Evolutionary conservation across 371 early-diverging fungal species (phyloP), one percentile per base, ranked within the genome.

Genomic region (Conidiobolus coronatus): DNA sequence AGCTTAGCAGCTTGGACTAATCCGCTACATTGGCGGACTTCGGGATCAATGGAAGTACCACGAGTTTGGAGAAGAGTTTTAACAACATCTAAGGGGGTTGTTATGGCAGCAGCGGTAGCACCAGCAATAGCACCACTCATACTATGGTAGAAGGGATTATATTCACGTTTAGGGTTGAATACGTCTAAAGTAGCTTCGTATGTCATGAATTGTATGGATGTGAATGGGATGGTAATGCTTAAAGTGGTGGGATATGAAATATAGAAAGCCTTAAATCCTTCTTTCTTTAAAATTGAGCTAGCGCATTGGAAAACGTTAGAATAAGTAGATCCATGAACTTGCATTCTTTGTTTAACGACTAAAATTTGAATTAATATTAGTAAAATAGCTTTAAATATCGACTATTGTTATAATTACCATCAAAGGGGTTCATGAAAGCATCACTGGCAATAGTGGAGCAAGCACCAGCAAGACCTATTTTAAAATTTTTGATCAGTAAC

Each of bases 341-440:
- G 93, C 89, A 90, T 86, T 22, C 93, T 71, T 60, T 92, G 91
- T 58, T 92, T 92, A 48, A 90, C 62, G 9, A 90, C 91, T 77
- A 58, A 3, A 51, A 33, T n/a, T n/a, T n/a, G 9, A 29, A 29
- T 40, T 19, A 38, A 13, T 19, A 29, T 14, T 21, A 40, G 12
- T 42, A 36, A 43, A 24, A 17, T 40, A 40, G 12, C 8, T 50
- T 19, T 49, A 22, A 34, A 43, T 20, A 29, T 38, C 13, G 22
- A 49, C 17, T 17, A 35, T 29, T 29, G 43, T 29, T 9, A 34
- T 42, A 40, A 64, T 52, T 61, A 78, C 79, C 78, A 68, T 92
- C 93, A 62, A 91, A 92, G 12, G 92, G 95, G 56, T 79, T 94
- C 86, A 88, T 86, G 43, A 91, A 56, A 1, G 81, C 77, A 57